Base-by-base conservation (phyloP, 1,284 basidiomycete genomes). In the Takashimella tepidaria region DNA sequence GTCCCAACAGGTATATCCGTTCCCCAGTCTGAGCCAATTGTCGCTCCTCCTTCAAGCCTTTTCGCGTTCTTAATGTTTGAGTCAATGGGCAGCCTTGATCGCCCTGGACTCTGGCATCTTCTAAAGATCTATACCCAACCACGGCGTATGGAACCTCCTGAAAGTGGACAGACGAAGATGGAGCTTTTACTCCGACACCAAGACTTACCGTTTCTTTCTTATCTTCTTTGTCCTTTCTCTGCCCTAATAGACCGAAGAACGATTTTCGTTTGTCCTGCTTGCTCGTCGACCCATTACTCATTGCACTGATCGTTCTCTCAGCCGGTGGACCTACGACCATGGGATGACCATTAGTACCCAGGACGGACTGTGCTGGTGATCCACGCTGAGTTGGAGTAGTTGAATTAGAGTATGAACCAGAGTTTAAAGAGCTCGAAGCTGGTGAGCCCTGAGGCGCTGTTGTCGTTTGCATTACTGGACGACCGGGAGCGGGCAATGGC, bases 151-250 rank as follows among this genome's bases (percentile, higher is more conserved):
- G n/a, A n/a, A n/a, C n/a, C n/a, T n/a, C n/a, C n/a, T n/a, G n/a
- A n/a, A n/a, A n/a, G n/a, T n/a, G n/a, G n/a, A n/a, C n/a, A n/a
- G n/a, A n/a, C n/a, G n/a, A n/a, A n/a, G n/a, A n/a, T n/a, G n/a
- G n/a, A n/a, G n/a, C 5, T 21, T 25, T 16, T 10, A 1, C 44
- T 2, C 37, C 11, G 37, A 19, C 37, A n/a, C 42, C 16, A 6
- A 22, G 12, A 47, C 46, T 47, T 27, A 47, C 46, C 25, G 23
- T 4, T 1, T 31, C 45, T 41, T 31, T 37, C 16, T 37, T 37
- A 8, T 37, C 31, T 42, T 43, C 31, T 55, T 57, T 57, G 49
- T 60, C 59, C 56, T 60, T 60, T 25, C 51, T 60, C 16, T 21
- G 24, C 12, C 58, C 42, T 10, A 50, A 50, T 22, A 60, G 47